A percentile compares a stretch with the other conserved stretches of the same genome.
Evolutionary conservation across 2,329 filamentous ascomycete species (phyloP).

Genomic region (Knufia petricola): DNA sequence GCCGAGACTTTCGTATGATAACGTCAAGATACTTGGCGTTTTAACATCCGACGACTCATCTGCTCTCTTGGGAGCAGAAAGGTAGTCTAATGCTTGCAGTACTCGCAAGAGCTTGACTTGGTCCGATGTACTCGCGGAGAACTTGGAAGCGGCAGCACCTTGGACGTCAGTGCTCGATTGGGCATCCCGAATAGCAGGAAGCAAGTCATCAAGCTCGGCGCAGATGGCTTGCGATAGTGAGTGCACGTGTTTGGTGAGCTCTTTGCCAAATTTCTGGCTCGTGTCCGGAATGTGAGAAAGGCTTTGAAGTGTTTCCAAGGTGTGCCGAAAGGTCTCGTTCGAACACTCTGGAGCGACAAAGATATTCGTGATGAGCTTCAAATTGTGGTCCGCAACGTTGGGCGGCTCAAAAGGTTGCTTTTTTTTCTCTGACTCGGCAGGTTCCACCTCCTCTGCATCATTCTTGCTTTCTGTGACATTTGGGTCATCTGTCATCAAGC

Average conservation of each 20-base stretch:
- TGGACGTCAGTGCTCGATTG: slow-evolving; percentile 89
- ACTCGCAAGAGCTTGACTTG: slow-evolving; percentile 92
- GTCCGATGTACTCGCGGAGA: slow-evolving; percentile 90
- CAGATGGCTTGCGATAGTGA: slow-evolving; percentile 76
- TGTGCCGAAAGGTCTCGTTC: slow-evolving; percentile 96
- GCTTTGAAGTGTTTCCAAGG: slow-evolving; percentile 96
- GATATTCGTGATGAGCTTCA: slow-evolving; percentile 91
- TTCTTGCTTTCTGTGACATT: slow-evolving; percentile 22
- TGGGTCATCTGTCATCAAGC: slow-evolving; percentile 19
- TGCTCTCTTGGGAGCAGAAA: slow-evolving; percentile 72
- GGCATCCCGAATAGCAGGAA: slow-evolving; percentile 77
- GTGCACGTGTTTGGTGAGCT: slow-evolving; percentile 81
- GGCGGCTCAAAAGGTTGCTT: slow-evolving; percentile 62
- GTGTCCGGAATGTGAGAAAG: slow-evolving; percentile 85
- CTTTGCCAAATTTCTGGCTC: slow-evolving; percentile 82
- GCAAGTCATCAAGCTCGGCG: slow-evolving; percentile 70
- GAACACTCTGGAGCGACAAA: slow-evolving; percentile 93
- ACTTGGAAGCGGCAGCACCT: slow-evolving; percentile 84
- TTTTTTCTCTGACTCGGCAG: slow-evolving; percentile 44
- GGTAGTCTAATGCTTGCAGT: slow-evolving; percentile 85
- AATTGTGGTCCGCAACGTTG: slow-evolving; percentile 75
- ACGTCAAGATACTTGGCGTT: slow-evolving; percentile 75
- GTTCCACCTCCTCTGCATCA: slow-evolving; percentile 25
- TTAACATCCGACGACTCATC: slow-evolving; percentile 44
- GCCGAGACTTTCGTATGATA: slow-evolving; percentile 80